Evolutionary conservation across 805 yeast species (phyloP), one percentile per base, ranked within the genome.

Genomic region (Yamadazyma kitorensis): DNA sequence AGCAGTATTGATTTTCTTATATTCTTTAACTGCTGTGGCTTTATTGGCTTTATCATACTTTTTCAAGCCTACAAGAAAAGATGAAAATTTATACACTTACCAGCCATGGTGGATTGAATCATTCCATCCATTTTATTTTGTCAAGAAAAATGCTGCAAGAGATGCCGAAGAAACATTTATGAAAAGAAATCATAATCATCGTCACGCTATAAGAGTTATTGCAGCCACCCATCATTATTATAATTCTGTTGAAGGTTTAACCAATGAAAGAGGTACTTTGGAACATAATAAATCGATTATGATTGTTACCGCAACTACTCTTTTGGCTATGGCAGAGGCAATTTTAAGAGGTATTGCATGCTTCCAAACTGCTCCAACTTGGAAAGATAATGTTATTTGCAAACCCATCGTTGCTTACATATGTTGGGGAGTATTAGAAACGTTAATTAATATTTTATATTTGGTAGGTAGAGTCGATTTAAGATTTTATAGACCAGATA

Each of bases 91-190:
- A 23, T 69, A 74, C 48, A 77, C 78, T 44, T 82, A 76, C 54
- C 85, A 78, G 54, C 86, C 94, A 24, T 80, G 82, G 73, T 84
- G 93, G 93, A 77, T 84, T 51, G 78, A 79, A 55, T 69, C 76
- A 5, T 81, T 82, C 46, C 51, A 62, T 18, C 69, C 80, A 12
- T 63, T 68, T 33, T 84, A 83, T 55, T 83, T 68, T 58, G 80
- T 78, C n/a, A 64, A 68, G 44, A 70, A 68, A 38, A 68, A 69
- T 35, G 77, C 86, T 2, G 62, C 71, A 6, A 59, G 59, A 36
- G 55, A 60, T 29, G 82, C 80, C 10, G 75, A 63, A 43, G 63
- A 56, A 24, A 53, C 72, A 0, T 72, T 72, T 40, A 65, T 66
- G 59, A 58, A 58, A 37, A 55, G 77, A 50, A 75, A 72, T 48